Evolutionary conservation across 345 rosid species (phyloP), one percentile per base, ranked within the genome.

Genomic region (Bruguiera sexangula): DNA sequence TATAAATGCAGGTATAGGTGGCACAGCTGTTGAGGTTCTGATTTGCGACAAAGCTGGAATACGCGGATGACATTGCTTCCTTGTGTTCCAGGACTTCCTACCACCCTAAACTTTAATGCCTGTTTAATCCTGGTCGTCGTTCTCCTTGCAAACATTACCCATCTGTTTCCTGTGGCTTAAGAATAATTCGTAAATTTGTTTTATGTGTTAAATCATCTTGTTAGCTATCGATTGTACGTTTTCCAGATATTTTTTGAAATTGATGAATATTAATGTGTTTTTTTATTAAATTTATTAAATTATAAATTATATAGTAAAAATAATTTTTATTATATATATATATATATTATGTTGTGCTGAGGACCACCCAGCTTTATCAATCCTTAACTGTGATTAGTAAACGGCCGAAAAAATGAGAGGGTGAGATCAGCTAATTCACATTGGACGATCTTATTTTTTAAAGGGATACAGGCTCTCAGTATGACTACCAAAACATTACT

Each of bases 1-100:
- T 70, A 11, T 22, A 51, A 52, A 55, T 75, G 82, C 85, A 84
- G 88, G 80, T 85, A 61, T 84, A 82, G 78, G 50, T 30, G 73
- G 36, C 55, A 52, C 39, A 22, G 21, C 71, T 69, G 34, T 15
- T 37, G 51, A 69, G 19, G 76, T 74, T 69, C 54, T 59, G 46
- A 21, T 43, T 61, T 69, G 34, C 73, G 21, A 54, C 51, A 29
- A 58, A 51, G 39, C 67, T 48, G 72, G 68, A 65, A 72, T 69
- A 65, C 60, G 30, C 31, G 24, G 59, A 53, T 46, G 64, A 54
- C 57, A 60, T 66, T 53, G 31, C 60, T 66, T 39, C 21, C 21
- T 32, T 32, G 70, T 64, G 65, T 71, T 66, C 16, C 43, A 63
- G 63, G 66, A 68, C 20, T 72, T 46, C 27, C 31, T 48, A 24